Conservation (phyloP, 2,329 filamentous ascomycete genomes). For the Dactylonectria estremocensis region DNA sequence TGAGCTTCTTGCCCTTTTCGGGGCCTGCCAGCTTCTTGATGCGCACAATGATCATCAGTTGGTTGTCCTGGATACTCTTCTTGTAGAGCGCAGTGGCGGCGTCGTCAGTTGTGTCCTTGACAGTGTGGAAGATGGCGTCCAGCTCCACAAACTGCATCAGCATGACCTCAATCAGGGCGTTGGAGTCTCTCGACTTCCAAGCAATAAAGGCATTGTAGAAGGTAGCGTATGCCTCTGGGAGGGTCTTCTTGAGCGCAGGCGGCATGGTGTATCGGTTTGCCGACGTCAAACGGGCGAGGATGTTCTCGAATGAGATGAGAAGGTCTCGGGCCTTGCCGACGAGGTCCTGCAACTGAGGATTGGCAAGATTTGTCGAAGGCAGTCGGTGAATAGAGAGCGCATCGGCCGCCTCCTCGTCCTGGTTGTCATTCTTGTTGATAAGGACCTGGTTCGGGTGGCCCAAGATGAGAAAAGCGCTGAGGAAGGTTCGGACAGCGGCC, state of each 20-base stretch:
- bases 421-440: constrained; percentile 78
- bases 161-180: constrained; percentile 86
- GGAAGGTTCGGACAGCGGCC: constrained; percentile 80
- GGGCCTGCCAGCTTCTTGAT: constrained; percentile 85
- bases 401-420: constrained; percentile 68
- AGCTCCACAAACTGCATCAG: constrained; percentile 89
- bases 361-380: constrained; percentile 65
- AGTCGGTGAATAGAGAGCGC: constrained; percentile 50
- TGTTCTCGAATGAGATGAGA: constrained; percentile 83
- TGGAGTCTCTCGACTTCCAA: constrained; percentile 87
- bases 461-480: constrained; percentile 85
- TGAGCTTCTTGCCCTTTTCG: constrained; percentile 79
- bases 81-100: constrained; percentile 83
- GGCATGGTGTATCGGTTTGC: constrained; percentile 79
- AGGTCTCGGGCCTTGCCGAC: constrained; percentile 85
- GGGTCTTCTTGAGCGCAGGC: constrained; percentile 71
- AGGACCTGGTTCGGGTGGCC: constrained; percentile 85
- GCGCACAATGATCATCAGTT: constrained; percentile 82
- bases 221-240: constrained; percentile 79
- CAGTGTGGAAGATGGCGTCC: constrained; percentile 86
- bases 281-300: constrained; percentile 75
- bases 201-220: constrained; percentile 86
- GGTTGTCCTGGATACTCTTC: constrained; percentile 85
- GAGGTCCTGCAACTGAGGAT: constrained; percentile 78
- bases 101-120: constrained; percentile 83